A percentile compares a stretch with the other conserved stretches of the same genome.
Evolutionary conservation across 495 filamentous ascomycete species (phyloP).

Genomic region (Talaromyces adpressus): DNA sequence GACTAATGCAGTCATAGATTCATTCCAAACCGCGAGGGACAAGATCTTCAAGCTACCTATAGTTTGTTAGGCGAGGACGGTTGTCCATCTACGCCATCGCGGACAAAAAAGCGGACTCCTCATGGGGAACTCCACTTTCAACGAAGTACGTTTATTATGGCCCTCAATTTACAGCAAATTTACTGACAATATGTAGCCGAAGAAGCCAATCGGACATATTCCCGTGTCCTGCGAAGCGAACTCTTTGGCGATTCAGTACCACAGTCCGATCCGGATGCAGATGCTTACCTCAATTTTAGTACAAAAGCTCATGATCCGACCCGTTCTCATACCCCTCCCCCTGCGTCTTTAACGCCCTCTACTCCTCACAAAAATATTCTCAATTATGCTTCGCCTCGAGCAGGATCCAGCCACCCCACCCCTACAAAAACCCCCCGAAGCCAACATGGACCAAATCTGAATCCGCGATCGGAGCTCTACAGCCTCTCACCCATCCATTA

Average conservation of each 20-base stretch:
- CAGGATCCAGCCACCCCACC: constrained; percentile 66
- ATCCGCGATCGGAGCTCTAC: constrained; percentile 85
- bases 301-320: constrained; percentile 59
- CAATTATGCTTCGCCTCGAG: constrained; percentile 77
- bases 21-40: constrained; percentile 89
- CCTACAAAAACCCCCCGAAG: constrained; percentile 86
- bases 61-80: constrained; percentile 84
- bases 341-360: constrained; percentile 73
- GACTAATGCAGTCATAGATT: constrained; percentile 50
- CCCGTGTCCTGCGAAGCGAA: constrained; percentile 80
- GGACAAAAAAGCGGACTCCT: constrained; percentile 72
- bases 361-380: constrained; percentile 98
- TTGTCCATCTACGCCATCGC: constrained; percentile 84
- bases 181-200: constrained; percentile 62
- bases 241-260: constrained; percentile 86
- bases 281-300: constrained; percentile 51
- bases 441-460: constrained; percentile 74
- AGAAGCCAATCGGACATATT: constrained; percentile 89
- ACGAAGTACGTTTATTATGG: constrained; percentile 55
- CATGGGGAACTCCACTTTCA: constrained; percentile 92
- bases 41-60: constrained; percentile 87
- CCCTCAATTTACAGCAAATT: not conserved
- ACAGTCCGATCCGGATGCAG: constrained; percentile 63
- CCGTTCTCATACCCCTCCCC: constrained; percentile 71
- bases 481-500: constrained; percentile 87